Evolutionary conservation across 805 yeast species (phyloP).

Genomic region (Hanseniaspora singularis): DNA sequence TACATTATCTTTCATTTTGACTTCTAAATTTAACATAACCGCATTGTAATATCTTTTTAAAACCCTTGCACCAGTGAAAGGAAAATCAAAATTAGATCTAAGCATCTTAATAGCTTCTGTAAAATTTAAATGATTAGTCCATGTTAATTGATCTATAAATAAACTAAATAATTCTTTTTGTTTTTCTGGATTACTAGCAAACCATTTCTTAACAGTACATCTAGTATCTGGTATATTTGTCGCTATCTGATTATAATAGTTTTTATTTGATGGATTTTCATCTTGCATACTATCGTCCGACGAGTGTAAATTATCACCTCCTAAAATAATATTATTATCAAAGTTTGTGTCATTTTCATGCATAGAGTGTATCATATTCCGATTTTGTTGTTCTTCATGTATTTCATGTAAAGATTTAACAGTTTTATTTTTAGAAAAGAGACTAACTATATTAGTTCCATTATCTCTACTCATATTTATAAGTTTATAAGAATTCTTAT

Average conservation of each 20-base stretch:
- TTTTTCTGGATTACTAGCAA: slow-evolving; percentile 7
- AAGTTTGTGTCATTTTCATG: background rate
- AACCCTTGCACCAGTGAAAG: slow-evolving; percentile 14
- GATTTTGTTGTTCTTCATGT: no score
- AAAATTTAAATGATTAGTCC: slow-evolving; percentile 16
- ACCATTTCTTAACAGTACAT: slow-evolving; percentile 15
- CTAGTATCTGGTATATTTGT: slow-evolving; percentile 9
- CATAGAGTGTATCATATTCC: background rate
- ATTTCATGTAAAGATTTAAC: no score
- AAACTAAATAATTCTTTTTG: slow-evolving; percentile 11
- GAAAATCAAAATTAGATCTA: slow-evolving; percentile 13
- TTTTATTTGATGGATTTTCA: no score
- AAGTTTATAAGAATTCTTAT: no score
- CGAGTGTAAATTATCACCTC: no score
- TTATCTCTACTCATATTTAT: no score
- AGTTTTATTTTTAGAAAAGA: no score
- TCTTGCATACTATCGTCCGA: no score
- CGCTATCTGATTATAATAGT: background rate
- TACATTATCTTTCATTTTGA: background rate
- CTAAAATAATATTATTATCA: background rate
- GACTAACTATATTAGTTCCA: no score
- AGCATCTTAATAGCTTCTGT: slow-evolving; percentile 16
- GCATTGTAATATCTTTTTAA: slow-evolving; percentile 12
- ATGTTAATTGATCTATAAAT: slow-evolving; percentile 15
- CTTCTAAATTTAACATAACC: slow-evolving; percentile 2